These are phyloP conservation scores for Debaryomyces robertsiae DNA, from an alignment of 1,139 yeast species.

Conservation along the genomic window DNA sequence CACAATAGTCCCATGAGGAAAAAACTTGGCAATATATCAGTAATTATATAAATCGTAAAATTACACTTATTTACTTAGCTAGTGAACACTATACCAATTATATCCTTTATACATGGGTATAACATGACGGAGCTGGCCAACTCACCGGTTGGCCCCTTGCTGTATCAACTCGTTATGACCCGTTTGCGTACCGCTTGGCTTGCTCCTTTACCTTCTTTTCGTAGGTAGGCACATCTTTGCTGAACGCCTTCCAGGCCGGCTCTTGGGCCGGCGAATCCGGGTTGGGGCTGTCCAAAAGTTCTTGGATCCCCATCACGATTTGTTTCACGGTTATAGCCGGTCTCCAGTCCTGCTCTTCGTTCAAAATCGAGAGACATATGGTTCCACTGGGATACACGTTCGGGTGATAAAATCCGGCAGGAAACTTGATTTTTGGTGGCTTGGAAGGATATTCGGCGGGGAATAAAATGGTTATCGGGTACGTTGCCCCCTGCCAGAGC, in stretches of 20 bases:
- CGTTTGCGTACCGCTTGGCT: slow-evolving; percentile 63
- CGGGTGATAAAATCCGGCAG: slow-evolving; percentile 90
- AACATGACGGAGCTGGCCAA: slow-evolving; percentile 1
- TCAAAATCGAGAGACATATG: slow-evolving; percentile 85
- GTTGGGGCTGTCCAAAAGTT: slow-evolving; percentile 84
- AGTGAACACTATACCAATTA: slow-evolving; percentile 3
- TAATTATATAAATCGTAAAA: slow-evolving; percentile 4
- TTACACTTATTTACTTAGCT: slow-evolving; percentile 3
- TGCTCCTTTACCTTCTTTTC: slow-evolving; percentile 80
- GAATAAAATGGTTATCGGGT: slow-evolving; percentile 80
- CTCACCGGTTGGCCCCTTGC: not conserved
- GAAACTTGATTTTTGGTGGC: slow-evolving; percentile 92
- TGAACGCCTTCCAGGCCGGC: slow-evolving; percentile 89
- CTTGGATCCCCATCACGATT: slow-evolving; percentile 89
- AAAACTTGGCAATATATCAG: no score
- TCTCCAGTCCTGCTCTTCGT: slow-evolving; percentile 97
- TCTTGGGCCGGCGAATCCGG: slow-evolving; percentile 97
- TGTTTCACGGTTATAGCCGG: slow-evolving; percentile 95
- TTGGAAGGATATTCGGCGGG: slow-evolving; percentile 94
- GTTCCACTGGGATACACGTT: slow-evolving; percentile 97
- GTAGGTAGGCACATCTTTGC: slow-evolving; percentile 66
- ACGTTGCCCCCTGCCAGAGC: slow-evolving; percentile 85
- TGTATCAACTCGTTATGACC: slow-evolving; percentile 5
- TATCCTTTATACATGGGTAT: slow-evolving; percentile 1
- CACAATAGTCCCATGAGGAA: no score